Evolutionary conservation across 2,329 filamentous ascomycete genomes (phyloP).

Genomic region (Phaeophleospora eucalypticola): DNA sequence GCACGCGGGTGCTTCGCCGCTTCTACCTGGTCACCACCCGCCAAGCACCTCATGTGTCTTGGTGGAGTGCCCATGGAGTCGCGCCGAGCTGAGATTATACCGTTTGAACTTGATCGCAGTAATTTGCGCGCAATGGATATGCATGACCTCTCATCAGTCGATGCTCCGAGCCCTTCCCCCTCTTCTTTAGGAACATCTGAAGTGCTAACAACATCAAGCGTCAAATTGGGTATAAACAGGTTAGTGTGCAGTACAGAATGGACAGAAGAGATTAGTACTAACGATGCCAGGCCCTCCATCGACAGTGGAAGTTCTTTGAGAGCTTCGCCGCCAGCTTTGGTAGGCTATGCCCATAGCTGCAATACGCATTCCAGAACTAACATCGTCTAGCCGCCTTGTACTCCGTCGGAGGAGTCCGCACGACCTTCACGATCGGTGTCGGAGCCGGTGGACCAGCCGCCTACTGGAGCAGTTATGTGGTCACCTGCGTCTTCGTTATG

Average conservation of each 20-base stretch:
- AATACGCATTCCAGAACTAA: neutral
- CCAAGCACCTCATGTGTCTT: conserved; percentile 3
- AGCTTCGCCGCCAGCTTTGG: conserved; percentile 59
- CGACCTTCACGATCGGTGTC: conserved; percentile 60
- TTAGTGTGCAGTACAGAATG: too few relatives aligned
- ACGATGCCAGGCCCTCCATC: conserved; percentile 48
- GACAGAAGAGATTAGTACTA: conserved; percentile 9
- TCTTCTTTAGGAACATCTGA: conserved; percentile 2
- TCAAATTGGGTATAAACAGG: conserved; percentile 54
- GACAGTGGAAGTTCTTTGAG: conserved; percentile 55
- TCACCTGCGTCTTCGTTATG: conserved; percentile 58
- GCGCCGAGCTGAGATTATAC: conserved; percentile 36
- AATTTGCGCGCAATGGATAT: conserved; percentile 39
- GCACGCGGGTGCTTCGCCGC: conserved; percentile 34
- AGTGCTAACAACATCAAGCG: conserved; percentile 34
- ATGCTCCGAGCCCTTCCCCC: conserved; percentile 23
- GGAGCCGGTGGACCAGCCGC: conserved; percentile 58
- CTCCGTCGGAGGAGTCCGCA: conserved; percentile 55
- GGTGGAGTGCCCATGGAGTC: conserved; percentile 19
- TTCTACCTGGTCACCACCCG: conserved; percentile 19
- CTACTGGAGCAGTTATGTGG: conserved; percentile 59
- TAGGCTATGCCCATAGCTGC: conserved; percentile 26
- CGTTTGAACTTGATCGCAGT: conserved; percentile 38
- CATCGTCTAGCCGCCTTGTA: conserved; percentile 52
- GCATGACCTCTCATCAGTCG: conserved; percentile 33